phyloP scores from a whole-genome alignment of 495 filamentous ascomycete species.

The Aspergillus conjunctus region DNA sequence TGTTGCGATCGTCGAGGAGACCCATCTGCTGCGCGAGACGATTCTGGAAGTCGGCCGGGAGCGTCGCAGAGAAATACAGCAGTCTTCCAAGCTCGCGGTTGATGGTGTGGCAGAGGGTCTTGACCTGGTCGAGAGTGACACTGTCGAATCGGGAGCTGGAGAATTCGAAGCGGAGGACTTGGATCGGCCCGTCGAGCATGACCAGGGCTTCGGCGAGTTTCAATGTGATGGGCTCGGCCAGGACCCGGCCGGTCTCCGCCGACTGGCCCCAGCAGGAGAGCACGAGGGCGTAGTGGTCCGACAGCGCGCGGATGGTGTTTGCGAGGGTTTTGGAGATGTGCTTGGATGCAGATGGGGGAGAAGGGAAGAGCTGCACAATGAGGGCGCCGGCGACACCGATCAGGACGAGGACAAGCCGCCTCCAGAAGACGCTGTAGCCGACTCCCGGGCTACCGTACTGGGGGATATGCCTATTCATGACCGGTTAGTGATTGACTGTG shows the following conservation, averaged over 20 bases:
- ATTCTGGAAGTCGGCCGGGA: conserved; percentile 35
- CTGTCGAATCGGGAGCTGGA: conserved; percentile 48
- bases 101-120: conserved; percentile 38
- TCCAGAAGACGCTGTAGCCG: conserved; percentile 50
- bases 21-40: conserved; percentile 34
- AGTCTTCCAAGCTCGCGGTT: conserved; percentile 41
- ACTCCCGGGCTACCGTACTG: conserved; percentile 45
- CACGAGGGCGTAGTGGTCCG: conserved; percentile 50
- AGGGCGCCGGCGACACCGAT: conserved; percentile 42
- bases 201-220: conserved; percentile 36
- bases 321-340: conserved; percentile 48
- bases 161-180: conserved; percentile 41
- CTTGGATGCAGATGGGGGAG: conserved; percentile 44
- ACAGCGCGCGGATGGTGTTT: conserved; percentile 37
- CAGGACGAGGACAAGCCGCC: conserved; percentile 44
- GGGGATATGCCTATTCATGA: conserved; percentile 33
- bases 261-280: conserved; percentile 42
- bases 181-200: conserved; percentile 36
- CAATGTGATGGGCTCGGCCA: conserved; percentile 40
- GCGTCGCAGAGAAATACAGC: conserved; percentile 36
- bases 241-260: conserved; percentile 26
- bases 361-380: conserved; percentile 47
- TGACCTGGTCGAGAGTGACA: conserved; percentile 34
- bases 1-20: conserved; percentile 40
- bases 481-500: background rate